Base-by-base conservation (phyloP, 768 basidiomycete genomes). In the Russula lepida region DNA sequence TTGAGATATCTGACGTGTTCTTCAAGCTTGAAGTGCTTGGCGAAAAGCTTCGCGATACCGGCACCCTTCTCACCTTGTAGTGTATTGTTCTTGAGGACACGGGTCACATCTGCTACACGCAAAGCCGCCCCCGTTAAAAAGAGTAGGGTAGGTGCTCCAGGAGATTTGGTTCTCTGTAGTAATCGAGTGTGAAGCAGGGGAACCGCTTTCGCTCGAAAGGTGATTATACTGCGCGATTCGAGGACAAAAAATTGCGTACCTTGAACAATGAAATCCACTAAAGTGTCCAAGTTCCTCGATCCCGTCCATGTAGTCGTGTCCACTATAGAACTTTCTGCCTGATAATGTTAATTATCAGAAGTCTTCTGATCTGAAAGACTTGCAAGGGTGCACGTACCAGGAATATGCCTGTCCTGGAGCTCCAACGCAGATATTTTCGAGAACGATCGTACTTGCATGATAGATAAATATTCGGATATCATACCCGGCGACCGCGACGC, bases 41-140 rank as follows among this genome's bases (percentile, higher is more conserved):
- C 92, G 68, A 98, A 98, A 28, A 99, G 81, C 72, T 98, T 98
- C 23, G 89, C 94, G 33, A 97, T 86, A 65, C 95, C 92, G 12
- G 90, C 92, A 58, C 90, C 86, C 70, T 92, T 94, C 25, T 89
- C 86, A 37, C 88, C 87, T 58, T 84, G 77, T 54, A 91, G 77
- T 64, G 74, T 81, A 72, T 81, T 84, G 72, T 85, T 80, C 71
- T 81, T 86, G 57, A 93, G 77, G 55, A 83, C 76, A 60, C 92
- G 78, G 39, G 89, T 88, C 21, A 93, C 82, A 72, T 98, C 92
- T 54, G 85, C 86, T n/a, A 93, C 94, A 54, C 95, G 82, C 37
- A 98, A 78, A 4, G 95, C 95, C n/a, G 94, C 91, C 28, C 86
- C 84, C 17, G 92, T 81, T 48, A 98, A 72, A 69, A 92, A 89